phyloP scores from a whole-genome alignment of 306 rosid genomes.

The Cucumis cinereus region DNA sequence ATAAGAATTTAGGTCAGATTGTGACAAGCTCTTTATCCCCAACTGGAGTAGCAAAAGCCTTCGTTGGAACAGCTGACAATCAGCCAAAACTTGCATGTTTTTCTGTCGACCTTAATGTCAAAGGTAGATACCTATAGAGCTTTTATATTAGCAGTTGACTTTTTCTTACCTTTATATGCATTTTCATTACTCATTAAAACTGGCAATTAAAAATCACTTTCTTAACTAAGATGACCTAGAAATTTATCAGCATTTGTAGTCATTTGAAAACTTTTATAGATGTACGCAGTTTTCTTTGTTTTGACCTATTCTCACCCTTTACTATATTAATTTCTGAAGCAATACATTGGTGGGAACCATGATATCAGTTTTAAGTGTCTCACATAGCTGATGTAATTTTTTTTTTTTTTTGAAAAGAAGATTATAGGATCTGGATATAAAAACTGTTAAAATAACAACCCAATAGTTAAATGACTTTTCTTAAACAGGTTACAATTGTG shows the following conservation, averaged over 20 bases:
- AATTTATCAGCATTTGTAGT: not conserved
- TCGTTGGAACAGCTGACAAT: constrained; percentile 42
- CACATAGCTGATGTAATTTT: not conserved
- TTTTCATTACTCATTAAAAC: not conserved
- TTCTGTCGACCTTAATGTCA: constrained; percentile 81
- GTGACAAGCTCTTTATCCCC: constrained; percentile 76
- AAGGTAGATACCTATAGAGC: constrained; percentile 31
- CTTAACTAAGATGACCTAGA: not conserved
- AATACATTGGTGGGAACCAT: not conserved
- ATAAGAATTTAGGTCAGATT: constrained; percentile 65
- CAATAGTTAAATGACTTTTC: too few species aligned
- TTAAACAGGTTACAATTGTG: too few species aligned
- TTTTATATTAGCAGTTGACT: not conserved
- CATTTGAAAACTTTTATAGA: not conserved
- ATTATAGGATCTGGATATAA: not conserved
- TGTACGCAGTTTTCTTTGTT: not conserved
- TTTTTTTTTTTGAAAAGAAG: too few species aligned
- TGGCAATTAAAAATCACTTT: not conserved
- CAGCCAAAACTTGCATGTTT: constrained; percentile 42
- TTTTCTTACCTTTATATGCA: not conserved
- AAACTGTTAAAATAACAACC: not conserved
- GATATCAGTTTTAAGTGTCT: not conserved
- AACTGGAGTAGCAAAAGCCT: constrained; percentile 41
- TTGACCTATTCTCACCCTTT: not conserved
- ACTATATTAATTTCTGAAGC: not conserved